Base-by-base conservation (phyloP, 2,329 filamentous ascomycete species). In the Alternaria sp. region DNA sequence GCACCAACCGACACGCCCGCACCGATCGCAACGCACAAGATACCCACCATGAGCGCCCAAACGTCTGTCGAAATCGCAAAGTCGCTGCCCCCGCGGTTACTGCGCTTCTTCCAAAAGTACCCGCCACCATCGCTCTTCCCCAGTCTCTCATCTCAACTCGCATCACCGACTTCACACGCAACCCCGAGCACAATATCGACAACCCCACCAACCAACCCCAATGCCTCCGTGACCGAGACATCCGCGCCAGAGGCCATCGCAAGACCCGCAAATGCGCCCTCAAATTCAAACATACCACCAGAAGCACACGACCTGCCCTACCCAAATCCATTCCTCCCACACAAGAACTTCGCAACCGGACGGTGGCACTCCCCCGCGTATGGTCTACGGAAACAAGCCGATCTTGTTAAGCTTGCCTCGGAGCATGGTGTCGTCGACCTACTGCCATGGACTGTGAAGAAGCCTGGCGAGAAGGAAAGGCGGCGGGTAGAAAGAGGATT, bases 41-140 rank as follows among this genome's bases (percentile, higher is more conserved):
- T 55, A 59, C 58, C 59, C 65, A 68, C 54, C 25, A 78, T 77
- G 75, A 71, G 67, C 46, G 65, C 69, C 44, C 71, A 73, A 43
- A 69, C 77, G 40, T 79, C 81, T 66, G 77, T 86, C 61, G 75
- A 81, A 61, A 85, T 93, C 62, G 91, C 91, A 64, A 88, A 90
- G 81, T 84, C 87, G 69, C 88, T 98, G 44, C 96, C 93, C 9
- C 84, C 88, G 57, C 90, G 90, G 44, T 88, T 99, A 49, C 88
- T 91, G 77, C 89, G 89, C 74, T 97, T 99, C 87, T 91, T 99
- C 81, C 91, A 91, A 61, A 91, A 92, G 69, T 97, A 95, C 80
- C 96, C 96, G 45, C 93, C 95, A 25, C 51, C 86, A 75, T 77
- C 77, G 72, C 72, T 87, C 79, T 67, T 84, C 78, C 79, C 69